Conservation (phyloP, 768 basidiomycete species). For the Tulasnella sp. region DNA sequence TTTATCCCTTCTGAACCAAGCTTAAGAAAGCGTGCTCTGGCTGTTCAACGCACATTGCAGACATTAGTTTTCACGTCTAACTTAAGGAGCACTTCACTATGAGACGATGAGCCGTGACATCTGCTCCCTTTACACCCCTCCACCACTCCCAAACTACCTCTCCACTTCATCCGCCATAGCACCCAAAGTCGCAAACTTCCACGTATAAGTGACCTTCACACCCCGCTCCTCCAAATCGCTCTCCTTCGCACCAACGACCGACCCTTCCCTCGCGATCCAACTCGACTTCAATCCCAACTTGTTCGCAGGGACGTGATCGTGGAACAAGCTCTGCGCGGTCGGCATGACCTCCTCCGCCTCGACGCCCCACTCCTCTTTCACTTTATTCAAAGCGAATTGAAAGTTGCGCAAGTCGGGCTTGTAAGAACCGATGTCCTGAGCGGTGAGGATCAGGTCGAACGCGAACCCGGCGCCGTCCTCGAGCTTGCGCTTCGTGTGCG, state of each 20-base stretch:
- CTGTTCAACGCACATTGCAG: too few species aligned
- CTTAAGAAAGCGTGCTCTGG: background rate
- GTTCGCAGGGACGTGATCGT: slow-evolving; percentile 68
- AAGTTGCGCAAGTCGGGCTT: slow-evolving; percentile 67
- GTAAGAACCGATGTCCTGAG: slow-evolving; percentile 46
- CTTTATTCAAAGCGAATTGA: slow-evolving; percentile 52
- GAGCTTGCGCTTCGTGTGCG: background rate
- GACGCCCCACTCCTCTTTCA: slow-evolving; percentile 47
- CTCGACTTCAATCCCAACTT: slow-evolving; percentile 59
- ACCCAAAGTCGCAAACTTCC: slow-evolving; percentile 59
- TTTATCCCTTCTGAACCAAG: background rate
- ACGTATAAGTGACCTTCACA: slow-evolving; percentile 42
- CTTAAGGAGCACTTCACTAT: background rate
- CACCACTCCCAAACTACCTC: slow-evolving; percentile 46
- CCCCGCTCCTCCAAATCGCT: slow-evolving; percentile 24
- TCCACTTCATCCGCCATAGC: slow-evolving; percentile 65
- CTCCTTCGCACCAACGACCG: slow-evolving; percentile 51
- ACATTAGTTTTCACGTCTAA: background rate
- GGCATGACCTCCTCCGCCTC: slow-evolving; percentile 58
- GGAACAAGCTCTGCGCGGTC: slow-evolving; percentile 67
- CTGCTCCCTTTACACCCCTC: background rate
- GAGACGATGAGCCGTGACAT: background rate
- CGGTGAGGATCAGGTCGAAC: slow-evolving; percentile 43
- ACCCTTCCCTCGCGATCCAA: slow-evolving; percentile 65
- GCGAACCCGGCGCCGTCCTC: slow-evolving; percentile 38